Evolutionary conservation across 164 flowering plant genomes (phyloP), one percentile per base, ranked within the genome.

Genomic region (Berberis thunbergii): DNA sequence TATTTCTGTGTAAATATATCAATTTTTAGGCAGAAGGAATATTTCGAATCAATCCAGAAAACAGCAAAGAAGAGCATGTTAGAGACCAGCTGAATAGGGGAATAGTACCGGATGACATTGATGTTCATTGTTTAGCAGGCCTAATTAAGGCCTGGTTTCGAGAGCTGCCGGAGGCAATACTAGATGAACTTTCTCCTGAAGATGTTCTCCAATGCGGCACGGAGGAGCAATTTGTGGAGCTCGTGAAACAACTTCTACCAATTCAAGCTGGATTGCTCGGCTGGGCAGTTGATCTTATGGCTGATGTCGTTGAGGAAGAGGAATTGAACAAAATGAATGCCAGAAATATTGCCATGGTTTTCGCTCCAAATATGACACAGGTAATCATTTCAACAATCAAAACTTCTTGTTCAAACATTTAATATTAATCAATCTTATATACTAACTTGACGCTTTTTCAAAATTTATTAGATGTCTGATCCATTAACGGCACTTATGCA

Each of bases 401-500:
- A 1, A 11, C 43, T 38, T 5, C 26, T 40, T 12, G 6, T 43
- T n/a, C 54, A 54, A 5, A 26, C 26, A 26, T 26, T n/a, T 10
- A 43, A 13, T 42, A 12, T 42, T 45, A 40, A 56, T 49, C 38
- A 41, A 59, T 9, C 53, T 13, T 61, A 9, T 41, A 43, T 1
- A 49, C 45, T 56, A 41, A 57, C 6, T 49, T 43, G 45, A 44
- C 38, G n/a, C 9, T 10, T 6, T 60, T 43, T 67, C 64, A 26
- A 26, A 26, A 26, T 46, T 57, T 67, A 7, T 12, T 77, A 94
- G 97, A 89, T 94, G 99, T 82, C 99, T 54, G 99, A 94, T 83
- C 99, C 99, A 52, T 78, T 94, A 69, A 94, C 96, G 49, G 99
- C 99, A 26, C 74, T 94, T 45, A 94, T 94, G 97, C 97, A 91